These are phyloP conservation scores for Ambrosia artemisiifolia DNA, from an alignment of 129 eudicot genomes.

Conservation along the genomic window DNA sequence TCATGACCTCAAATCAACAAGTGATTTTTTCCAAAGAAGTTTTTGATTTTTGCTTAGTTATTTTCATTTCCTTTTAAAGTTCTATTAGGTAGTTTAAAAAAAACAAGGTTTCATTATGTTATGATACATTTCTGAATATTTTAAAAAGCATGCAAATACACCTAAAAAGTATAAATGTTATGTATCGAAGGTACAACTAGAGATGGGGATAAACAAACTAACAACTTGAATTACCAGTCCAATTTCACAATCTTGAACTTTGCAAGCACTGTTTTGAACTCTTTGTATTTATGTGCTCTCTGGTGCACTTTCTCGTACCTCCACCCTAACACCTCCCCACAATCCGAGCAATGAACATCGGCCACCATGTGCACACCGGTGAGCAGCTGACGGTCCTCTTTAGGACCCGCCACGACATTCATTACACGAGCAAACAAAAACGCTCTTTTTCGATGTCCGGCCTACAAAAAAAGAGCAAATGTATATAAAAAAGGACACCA, in stretches of 20 bases:
- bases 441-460: conserved; percentile 29
- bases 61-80: no score
- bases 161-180: no score
- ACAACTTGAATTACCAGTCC: background rate
- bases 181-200: background rate
- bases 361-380: conserved; percentile 41
- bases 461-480: conserved; percentile 1
- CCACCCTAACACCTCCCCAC: conserved; percentile 49
- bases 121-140: no score
- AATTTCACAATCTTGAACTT: conserved; percentile 40
- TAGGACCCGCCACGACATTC: conserved; percentile 37
- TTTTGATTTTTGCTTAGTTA: no score
- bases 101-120: no score
- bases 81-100: no score
- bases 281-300: conserved; percentile 41
- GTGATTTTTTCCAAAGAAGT: no score
- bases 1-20: no score
- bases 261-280: conserved; percentile 42
- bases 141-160: no score
- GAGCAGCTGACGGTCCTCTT: conserved; percentile 27
- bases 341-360: conserved; percentile 44
- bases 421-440: conserved; percentile 40
- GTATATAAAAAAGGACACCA: background rate
- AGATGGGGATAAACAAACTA: background rate
- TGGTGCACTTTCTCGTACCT: conserved; percentile 45